Base-by-base conservation (phyloP, 1,284 basidiomycete genomes). In the Mycena citricolor region DNA sequence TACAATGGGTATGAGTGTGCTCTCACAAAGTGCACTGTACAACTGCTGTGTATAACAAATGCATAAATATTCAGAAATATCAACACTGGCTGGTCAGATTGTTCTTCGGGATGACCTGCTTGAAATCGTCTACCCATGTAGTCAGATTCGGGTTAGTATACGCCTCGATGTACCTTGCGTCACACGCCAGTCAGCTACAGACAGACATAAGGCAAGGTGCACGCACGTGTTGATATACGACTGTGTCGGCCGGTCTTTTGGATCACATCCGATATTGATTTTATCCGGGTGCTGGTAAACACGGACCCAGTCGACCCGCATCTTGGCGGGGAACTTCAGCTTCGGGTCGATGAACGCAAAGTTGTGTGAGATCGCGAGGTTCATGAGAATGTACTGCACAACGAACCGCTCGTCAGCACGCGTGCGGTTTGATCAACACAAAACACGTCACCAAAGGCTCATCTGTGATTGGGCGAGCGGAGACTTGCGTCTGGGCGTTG, bases 231-330 rank as follows among this genome's bases (percentile, higher is more conserved):
- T 64, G 55, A 85, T 85, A 55, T 85, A 85, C 23, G 69, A 63
- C 25, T 63, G 62, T 0, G 87, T 90, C 1, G 86, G 87, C 60
- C 73, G 78, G 37, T 77, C 71, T 8, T 64, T 55, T 4, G 86
- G 86, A 55, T 88, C 82, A 59, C 87, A 90, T 1, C 86, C 84
- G n/a, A 86, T 65, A 57, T 42, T 42, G 21, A 42, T 34, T 11
- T 34, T 24, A 16, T 42, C 19, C 12, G 31, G 30, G 13, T 44
- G 13, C 21, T 44, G 42, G 23, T 44, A 44, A 11, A 44, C 42
- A 11, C 42, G 42, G n/a, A 44, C 25, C 33, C 33, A 44, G 34
- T 44, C 42, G 34, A 44, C 31, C 11, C 32, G 32, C 42, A 44
- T 44, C 11, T 20, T 38, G n/a, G 42, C 19, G 22, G 42, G 42